Evolutionary conservation across 495 filamentous ascomycete genomes (phyloP).

Genomic region (Lepraria neglecta): DNA sequence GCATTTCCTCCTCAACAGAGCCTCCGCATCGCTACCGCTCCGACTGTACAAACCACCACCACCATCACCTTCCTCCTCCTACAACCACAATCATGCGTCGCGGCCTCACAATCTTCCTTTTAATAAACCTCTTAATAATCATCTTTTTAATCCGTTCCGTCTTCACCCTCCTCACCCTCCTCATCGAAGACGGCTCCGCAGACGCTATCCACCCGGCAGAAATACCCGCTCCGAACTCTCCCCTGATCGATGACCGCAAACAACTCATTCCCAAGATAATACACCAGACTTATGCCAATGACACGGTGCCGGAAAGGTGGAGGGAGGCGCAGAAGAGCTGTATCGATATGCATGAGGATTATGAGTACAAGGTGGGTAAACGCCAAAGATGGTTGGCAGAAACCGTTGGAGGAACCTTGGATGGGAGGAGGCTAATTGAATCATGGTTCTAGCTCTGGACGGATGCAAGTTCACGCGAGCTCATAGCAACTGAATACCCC

Average conservation of each 20-base stretch:
- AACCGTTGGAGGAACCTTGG: conserved; percentile 2
- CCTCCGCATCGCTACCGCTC: not conserved
- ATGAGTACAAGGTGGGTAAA: conserved; percentile 67
- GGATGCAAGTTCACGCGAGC: conserved; percentile 63
- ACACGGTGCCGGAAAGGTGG: conserved; percentile 71
- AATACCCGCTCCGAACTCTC: conserved; percentile 57
- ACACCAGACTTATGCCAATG: conserved; percentile 80
- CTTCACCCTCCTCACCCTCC: conserved; percentile 56
- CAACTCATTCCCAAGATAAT: conserved; percentile 83
- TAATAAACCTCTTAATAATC: conserved; percentile 55
- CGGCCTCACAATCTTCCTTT: conserved; percentile 56
- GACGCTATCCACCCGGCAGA: conserved; percentile 60
- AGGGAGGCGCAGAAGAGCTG: conserved; percentile 65
- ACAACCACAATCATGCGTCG: conserved; percentile 46
- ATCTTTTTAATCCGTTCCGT: conserved; percentile 55
- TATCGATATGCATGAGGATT: conserved; percentile 66
- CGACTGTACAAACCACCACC: not conserved
- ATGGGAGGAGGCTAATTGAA: conserved; percentile 18
- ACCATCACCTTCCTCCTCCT: not conserved
- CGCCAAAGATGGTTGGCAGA: not conserved
- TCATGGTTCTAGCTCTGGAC: conserved; percentile 86
- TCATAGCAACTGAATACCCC: conserved; percentile 71
- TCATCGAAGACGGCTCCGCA: conserved; percentile 59
- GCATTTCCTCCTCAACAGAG: not conserved
- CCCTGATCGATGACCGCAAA: conserved; percentile 50